These are phyloP conservation scores for Alternaria sp. DNA, from an alignment of 2,329 filamentous ascomycete species.

Conservation along the genomic window DNA sequence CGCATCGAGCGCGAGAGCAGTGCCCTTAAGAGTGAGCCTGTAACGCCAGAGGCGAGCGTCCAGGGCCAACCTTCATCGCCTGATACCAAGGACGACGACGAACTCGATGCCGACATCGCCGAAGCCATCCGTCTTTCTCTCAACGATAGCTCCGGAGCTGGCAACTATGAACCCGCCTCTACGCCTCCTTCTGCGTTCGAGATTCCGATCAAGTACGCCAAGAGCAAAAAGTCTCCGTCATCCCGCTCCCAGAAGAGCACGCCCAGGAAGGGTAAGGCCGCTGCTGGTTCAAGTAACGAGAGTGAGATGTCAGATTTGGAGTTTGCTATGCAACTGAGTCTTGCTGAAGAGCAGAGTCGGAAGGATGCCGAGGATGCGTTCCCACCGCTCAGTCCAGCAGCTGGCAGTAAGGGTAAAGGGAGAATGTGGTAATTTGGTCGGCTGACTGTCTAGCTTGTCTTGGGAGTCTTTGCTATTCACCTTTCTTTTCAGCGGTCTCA, in stretches of 20 bases:
- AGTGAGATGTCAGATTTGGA: slow-evolving; percentile 64
- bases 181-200: slow-evolving; percentile 41
- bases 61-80: slow-evolving; percentile 37
- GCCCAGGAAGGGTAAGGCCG: slow-evolving; percentile 30
- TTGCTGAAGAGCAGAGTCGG: slow-evolving; percentile 64
- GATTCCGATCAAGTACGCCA: slow-evolving; percentile 56
- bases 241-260: slow-evolving; percentile 32
- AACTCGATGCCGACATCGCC: slow-evolving; percentile 64
- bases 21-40: slow-evolving; percentile 45
- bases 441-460: not conserved
- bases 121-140: slow-evolving; percentile 66
- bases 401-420: slow-evolving; percentile 37
- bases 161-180: slow-evolving; percentile 10
- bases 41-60: slow-evolving; percentile 45
- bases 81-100: slow-evolving; percentile 50
- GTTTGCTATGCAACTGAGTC: slow-evolving; percentile 66
- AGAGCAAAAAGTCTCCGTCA: slow-evolving; percentile 40
- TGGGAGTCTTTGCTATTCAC: not conserved
- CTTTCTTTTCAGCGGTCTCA: not conserved
- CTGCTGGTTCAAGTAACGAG: slow-evolving; percentile 45
- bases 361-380: slow-evolving; percentile 38
- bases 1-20: slow-evolving; percentile 54
- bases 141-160: slow-evolving; percentile 29
- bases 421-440: slow-evolving; percentile 22
- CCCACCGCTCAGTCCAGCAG: slow-evolving; percentile 35